phyloP scores from a whole-genome alignment of 2,329 filamentous ascomycete genomes.

The Trichoderma sp. region DNA sequence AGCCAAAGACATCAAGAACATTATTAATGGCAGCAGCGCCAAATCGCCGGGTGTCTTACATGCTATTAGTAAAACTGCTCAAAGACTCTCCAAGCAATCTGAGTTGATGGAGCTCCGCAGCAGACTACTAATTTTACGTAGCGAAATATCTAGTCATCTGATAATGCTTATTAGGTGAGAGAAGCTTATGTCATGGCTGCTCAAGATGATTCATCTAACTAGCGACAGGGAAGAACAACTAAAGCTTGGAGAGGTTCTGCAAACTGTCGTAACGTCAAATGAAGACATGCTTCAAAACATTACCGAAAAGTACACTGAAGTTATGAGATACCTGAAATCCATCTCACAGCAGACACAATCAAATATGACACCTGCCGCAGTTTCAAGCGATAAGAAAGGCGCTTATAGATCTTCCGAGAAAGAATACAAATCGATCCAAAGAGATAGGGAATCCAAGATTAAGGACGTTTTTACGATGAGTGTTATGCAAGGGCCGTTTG shows the following conservation, averaged over 20 bases:
- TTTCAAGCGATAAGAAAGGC: background rate
- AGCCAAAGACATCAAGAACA: background rate
- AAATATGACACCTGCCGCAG: background rate
- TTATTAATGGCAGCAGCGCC: background rate
- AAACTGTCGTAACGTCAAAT: background rate
- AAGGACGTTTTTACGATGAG: background rate
- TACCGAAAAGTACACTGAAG: background rate
- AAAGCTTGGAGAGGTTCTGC: background rate
- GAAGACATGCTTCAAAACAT: background rate
- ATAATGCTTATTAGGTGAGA: slow-evolving; percentile 9
- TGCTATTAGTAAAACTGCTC: background rate
- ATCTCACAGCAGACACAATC: background rate
- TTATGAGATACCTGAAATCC: background rate
- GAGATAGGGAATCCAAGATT: background rate
- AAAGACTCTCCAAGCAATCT: background rate
- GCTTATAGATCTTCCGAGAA: background rate
- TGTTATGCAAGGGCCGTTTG: background rate
- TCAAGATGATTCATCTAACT: background rate
- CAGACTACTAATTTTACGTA: background rate
- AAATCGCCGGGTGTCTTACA: background rate
- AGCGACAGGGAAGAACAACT: background rate
- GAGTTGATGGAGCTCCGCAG: slow-evolving; percentile 4
- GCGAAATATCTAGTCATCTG: background rate
- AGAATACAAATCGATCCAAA: background rate
- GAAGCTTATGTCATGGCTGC: background rate